Percentiles rank a stretch among this genome's conserved stretches.
phyloP scores from a whole-genome alignment of 2,329 filamentous ascomycete genomes.

The Epichloe gansuensis region DNA sequence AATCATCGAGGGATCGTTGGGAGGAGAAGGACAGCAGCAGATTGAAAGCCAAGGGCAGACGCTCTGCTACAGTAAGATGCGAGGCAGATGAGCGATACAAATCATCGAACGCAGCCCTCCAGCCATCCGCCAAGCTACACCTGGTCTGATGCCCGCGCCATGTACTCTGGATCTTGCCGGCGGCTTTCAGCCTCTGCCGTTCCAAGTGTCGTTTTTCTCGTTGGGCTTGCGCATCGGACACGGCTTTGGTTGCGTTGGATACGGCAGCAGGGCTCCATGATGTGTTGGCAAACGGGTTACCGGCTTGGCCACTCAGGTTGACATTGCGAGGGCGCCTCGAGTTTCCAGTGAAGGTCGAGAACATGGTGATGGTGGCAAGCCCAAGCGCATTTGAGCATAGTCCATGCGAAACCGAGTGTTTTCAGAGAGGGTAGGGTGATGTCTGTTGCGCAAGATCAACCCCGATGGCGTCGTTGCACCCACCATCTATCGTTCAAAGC shows the following conservation, averaged over 20 bases:
- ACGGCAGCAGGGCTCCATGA: slow-evolving; percentile 44
- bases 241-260: slow-evolving; percentile 59
- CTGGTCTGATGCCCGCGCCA: slow-evolving; percentile 71
- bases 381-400: neutral
- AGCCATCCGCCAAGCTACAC: slow-evolving; percentile 40
- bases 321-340: slow-evolving; percentile 81
- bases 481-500: neutral
- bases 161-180: slow-evolving; percentile 59
- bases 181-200: slow-evolving; percentile 62
- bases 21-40: slow-evolving; percentile 41
- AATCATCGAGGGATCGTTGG: slow-evolving; percentile 30
- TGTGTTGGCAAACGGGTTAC: slow-evolving; percentile 65
- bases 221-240: slow-evolving; percentile 80
- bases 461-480: neutral
- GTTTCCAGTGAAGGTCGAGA: slow-evolving; percentile 80
- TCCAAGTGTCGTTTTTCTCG: slow-evolving; percentile 70
- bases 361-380: slow-evolving; percentile 46
- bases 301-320: slow-evolving; percentile 77
- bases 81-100: slow-evolving; percentile 33
- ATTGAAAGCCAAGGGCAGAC: slow-evolving; percentile 29
- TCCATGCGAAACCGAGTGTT: neutral
- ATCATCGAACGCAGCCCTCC: slow-evolving; percentile 51
- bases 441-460: neutral
- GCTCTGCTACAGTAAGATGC: slow-evolving; percentile 20
- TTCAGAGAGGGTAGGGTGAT: neutral